A percentile compares a stretch with the other conserved stretches of the same genome.
These are phyloP conservation scores for Saccharomyces hybrid DNA, from an alignment of 1,139 yeast genomes.

Conservation along the genomic window DNA sequence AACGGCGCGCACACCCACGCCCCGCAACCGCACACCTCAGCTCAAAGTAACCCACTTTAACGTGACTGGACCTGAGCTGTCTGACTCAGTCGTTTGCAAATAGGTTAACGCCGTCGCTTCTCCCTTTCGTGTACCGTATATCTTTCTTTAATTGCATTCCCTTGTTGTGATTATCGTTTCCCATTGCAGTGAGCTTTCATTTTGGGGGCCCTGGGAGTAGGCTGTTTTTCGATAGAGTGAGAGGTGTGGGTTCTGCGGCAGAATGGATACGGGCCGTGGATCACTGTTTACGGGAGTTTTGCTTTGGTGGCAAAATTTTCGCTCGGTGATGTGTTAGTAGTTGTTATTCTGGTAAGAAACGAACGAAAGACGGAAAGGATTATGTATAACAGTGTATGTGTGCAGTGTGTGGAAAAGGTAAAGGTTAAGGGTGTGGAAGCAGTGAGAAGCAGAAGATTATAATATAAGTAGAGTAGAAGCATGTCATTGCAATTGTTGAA, in stretches of 20 bases:
- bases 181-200: not conserved
- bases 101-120: not conserved
- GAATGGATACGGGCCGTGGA: not conserved
- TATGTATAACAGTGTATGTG: not conserved
- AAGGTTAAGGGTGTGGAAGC: not conserved
- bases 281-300: not conserved
- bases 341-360: not conserved
- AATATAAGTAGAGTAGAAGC: not conserved
- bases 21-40: not conserved
- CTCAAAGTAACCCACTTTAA: not conserved
- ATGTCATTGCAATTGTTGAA: constrained; percentile 72
- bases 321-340: not conserved
- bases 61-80: not conserved
- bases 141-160: not conserved
- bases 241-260: not conserved
- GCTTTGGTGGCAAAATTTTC: not conserved
- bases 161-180: not conserved
- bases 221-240: not conserved
- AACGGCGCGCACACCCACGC: not conserved
- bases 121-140: not conserved
- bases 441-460: not conserved
- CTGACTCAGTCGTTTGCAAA: not conserved
- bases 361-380: not conserved
- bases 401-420: not conserved
- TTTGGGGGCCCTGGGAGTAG: not conserved